A percentile compares a stretch with the other conserved stretches of the same genome.
Evolutionary conservation across 345 rosid genomes (phyloP).

Genomic region (Clausena lansium): DNA sequence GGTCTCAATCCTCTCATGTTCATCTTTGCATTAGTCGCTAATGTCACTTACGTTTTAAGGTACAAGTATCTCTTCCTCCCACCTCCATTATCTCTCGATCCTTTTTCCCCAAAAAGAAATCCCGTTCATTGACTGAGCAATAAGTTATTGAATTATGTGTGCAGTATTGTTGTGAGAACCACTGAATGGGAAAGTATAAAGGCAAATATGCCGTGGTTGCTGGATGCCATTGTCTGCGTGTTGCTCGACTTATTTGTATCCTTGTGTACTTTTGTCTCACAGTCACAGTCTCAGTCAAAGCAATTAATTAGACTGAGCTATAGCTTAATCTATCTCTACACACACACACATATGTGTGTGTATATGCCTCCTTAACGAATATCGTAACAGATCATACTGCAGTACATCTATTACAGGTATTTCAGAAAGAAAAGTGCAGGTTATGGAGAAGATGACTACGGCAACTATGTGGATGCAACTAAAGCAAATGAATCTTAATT

Average conservation of each 20-base stretch:
- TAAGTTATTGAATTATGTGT: not conserved
- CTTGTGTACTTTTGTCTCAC: conserved; percentile 27
- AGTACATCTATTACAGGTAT: conserved; percentile 76
- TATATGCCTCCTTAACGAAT: conserved; percentile 41
- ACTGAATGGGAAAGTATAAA: conserved; percentile 76
- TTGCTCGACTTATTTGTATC: conserved; percentile 89
- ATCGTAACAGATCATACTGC: conserved; percentile 66
- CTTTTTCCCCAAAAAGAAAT: not conserved
- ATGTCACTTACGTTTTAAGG: conserved; percentile 81
- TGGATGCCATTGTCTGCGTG: conserved; percentile 87
- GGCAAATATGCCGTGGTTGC: conserved; percentile 90
- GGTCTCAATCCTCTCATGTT: conserved; percentile 98
- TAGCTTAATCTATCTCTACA: too few relatives aligned
- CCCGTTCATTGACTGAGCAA: too few relatives aligned
- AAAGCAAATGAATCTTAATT: conserved; percentile 31
- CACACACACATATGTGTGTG: too few relatives aligned
- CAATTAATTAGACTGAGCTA: too few relatives aligned
- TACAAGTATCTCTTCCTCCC: conserved; percentile 4
- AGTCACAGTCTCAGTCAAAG: too few relatives aligned
- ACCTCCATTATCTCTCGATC: not conserved
- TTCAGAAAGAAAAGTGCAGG: conserved; percentile 16
- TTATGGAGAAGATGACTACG: conserved; percentile 27
- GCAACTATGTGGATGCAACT: conserved; percentile 44
- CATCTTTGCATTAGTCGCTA: conserved; percentile 75
- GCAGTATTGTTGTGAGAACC: conserved; percentile 82